Percentiles rank a stretch among this genome's conserved stretches.
These are phyloP conservation scores for Tubosaeta sp. DNA, from an alignment of 768 basidiomycete species.

Conservation along the genomic window DNA sequence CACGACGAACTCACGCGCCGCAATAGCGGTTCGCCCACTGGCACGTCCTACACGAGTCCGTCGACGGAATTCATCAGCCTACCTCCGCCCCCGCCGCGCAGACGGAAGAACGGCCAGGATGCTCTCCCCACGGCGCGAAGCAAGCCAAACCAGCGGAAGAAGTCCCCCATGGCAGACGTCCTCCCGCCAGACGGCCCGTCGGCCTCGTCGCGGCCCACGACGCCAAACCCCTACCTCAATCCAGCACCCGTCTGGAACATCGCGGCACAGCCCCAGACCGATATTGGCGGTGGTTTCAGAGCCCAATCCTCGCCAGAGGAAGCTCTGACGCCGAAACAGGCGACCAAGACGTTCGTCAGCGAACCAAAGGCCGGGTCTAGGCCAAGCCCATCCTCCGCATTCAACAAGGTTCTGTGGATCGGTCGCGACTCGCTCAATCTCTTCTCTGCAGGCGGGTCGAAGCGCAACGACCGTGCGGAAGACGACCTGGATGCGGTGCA, in stretches of 20 bases:
- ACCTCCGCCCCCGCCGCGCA: conserved; percentile 34
- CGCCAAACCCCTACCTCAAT: conserved; percentile 36
- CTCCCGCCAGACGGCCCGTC: conserved; percentile 1
- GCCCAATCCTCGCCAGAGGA: conserved; percentile 10
- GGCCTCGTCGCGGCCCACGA: conserved; percentile 18
- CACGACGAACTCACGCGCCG: conserved; percentile 50
- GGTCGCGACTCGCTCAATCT: conserved; percentile 28
- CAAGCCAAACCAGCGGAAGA: conserved; percentile 16
- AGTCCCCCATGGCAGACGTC: conserved; percentile 9
- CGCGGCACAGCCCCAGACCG: conserved; percentile 3
- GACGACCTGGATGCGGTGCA: conserved; percentile 19
- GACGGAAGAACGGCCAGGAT: conserved; percentile 13
- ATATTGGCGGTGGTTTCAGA: conserved; percentile 9
- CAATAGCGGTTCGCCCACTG: conserved; percentile 23
- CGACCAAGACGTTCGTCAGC: not conserved
- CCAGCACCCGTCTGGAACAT: conserved; percentile 27
- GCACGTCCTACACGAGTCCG: conserved; percentile 3
- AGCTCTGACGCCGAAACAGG: conserved; percentile 8
- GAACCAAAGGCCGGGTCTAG: conserved; percentile 1
- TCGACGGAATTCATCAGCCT: conserved; percentile 24
- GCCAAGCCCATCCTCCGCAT: conserved; percentile 6
- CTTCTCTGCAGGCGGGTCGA: conserved; percentile 13
- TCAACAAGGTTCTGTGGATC: conserved; percentile 32
- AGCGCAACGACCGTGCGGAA: conserved; percentile 1
- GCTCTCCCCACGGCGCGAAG: conserved; percentile 7